Evolutionary conservation across 495 filamentous ascomycete species (phyloP).

Genomic region (Podospora comata): DNA sequence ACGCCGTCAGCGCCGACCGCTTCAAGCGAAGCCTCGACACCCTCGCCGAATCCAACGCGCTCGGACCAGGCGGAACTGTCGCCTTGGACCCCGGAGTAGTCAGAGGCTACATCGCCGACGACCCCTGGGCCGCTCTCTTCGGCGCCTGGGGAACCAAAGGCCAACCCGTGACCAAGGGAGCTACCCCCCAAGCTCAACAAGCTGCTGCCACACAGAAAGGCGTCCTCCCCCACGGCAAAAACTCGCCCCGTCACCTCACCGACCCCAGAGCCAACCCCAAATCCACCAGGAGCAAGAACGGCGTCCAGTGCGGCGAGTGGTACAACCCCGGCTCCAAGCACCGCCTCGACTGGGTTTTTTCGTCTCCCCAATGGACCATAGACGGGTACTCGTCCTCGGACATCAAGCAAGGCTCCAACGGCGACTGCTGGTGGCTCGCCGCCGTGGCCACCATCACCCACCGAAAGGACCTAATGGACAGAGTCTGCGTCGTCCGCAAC

Average conservation of each 20-base stretch:
- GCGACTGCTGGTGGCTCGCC: slow-evolving; percentile 91
- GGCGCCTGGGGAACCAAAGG: background rate
- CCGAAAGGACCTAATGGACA: slow-evolving; percentile 72
- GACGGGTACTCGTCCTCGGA: slow-evolving; percentile 81
- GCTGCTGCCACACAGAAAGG: background rate
- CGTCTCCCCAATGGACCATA: slow-evolving; percentile 59
- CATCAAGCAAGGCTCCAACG: slow-evolving; percentile 73
- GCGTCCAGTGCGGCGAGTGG: slow-evolving; percentile 13
- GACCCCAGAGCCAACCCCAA: background rate
- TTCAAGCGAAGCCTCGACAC: slow-evolving; percentile 18
- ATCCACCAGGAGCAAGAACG: background rate
- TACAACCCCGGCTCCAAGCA: slow-evolving; percentile 29
- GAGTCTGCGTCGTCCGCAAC: slow-evolving; percentile 79
- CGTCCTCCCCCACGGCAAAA: slow-evolving; percentile 14
- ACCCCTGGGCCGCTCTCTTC: slow-evolving; percentile 10
- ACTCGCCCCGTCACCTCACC: background rate
- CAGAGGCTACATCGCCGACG: slow-evolving; percentile 29
- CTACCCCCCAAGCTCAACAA: slow-evolving; percentile 35
- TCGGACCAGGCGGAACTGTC: slow-evolving; percentile 14
- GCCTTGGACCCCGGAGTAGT: slow-evolving; percentile 47
- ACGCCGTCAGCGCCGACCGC: slow-evolving; percentile 28
- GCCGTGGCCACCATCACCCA: slow-evolving; percentile 81
- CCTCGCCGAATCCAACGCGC: slow-evolving; percentile 12
- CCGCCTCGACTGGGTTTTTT: slow-evolving; percentile 61
- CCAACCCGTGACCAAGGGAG: background rate